Conservation (phyloP, 2,329 filamentous ascomycete genomes). For the Furcasterigmium sp. region DNA sequence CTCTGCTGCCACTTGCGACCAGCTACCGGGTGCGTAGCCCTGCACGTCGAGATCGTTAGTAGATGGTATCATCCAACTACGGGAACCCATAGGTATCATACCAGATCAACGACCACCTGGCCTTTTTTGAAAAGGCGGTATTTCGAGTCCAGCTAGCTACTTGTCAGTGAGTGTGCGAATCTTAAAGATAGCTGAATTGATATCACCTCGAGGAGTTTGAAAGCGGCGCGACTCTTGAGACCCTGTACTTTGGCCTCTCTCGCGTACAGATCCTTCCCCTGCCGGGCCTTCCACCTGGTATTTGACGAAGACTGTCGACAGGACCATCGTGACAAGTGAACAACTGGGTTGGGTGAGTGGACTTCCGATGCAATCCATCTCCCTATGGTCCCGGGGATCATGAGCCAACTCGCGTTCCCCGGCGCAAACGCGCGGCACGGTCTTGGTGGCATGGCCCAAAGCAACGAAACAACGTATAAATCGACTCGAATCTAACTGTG, state of each 20-base stretch:
- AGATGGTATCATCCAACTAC: too few relatives aligned
- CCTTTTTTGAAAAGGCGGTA: slow-evolving; percentile 73
- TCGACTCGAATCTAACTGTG: too few relatives aligned
- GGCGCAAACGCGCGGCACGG: too few relatives aligned
- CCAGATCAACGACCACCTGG: slow-evolving; percentile 86
- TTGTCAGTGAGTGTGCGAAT: slow-evolving; percentile 1
- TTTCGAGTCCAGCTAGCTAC: slow-evolving; percentile 70
- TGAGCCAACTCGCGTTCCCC: too few relatives aligned
- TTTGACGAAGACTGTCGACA: slow-evolving; percentile 55
- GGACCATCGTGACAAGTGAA: too few relatives aligned
- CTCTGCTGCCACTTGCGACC: slow-evolving; percentile 77
- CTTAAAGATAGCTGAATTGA: not conserved
- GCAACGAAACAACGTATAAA: too few relatives aligned
- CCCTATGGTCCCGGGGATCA: too few relatives aligned
- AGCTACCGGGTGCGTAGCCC: slow-evolving; percentile 73
- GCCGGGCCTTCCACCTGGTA: slow-evolving; percentile 73
- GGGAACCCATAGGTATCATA: too few relatives aligned
- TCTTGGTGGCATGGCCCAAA: too few relatives aligned
- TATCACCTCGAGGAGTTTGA: slow-evolving; percentile 79
- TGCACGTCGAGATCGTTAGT: slow-evolving; percentile 25
- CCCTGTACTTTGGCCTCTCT: slow-evolving; percentile 72
- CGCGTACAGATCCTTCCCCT: slow-evolving; percentile 66
- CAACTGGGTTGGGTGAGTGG: too few relatives aligned
- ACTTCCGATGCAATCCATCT: too few relatives aligned
- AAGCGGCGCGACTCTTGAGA: slow-evolving; percentile 86